phyloP scores from a whole-genome alignment of 2,329 filamentous ascomycete genomes.

The Venturia nashicola region DNA sequence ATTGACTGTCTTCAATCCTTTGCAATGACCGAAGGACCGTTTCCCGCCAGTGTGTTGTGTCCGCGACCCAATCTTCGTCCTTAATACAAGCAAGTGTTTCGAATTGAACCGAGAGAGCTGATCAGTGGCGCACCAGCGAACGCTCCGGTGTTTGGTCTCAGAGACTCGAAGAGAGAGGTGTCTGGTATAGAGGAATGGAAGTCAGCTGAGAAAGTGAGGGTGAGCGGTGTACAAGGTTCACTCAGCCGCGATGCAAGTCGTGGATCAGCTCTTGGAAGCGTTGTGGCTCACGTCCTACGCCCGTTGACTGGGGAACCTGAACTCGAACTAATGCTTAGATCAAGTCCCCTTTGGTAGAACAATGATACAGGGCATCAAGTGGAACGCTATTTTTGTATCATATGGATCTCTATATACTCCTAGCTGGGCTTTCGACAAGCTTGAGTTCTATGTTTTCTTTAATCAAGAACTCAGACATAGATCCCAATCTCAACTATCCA shows the following conservation, averaged over 20 bases:
- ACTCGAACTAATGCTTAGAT: neutral
- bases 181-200: neutral
- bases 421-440: neutral
- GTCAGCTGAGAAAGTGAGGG: neutral
- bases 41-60: neutral
- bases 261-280: too few relatives aligned
- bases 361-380: neutral
- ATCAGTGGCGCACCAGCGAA: neutral
- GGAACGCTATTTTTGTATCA: neutral
- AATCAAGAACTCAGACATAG: neutral
- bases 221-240: neutral
- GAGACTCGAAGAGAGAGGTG: neutral
- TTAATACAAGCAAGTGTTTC: conserved; percentile 1
- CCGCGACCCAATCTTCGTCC: neutral
- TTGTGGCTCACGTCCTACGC: neutral
- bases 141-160: neutral
- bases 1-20: conserved; percentile 14
- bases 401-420: neutral
- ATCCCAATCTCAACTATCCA: neutral
- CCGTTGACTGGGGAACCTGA: neutral
- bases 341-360: neutral
- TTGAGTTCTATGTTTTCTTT: neutral
- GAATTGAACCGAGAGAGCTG: neutral
- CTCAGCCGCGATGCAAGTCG: neutral
- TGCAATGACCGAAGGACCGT: neutral